Conservation (phyloP, 1,139 yeast species). For the Meyerozyma sp. region DNA sequence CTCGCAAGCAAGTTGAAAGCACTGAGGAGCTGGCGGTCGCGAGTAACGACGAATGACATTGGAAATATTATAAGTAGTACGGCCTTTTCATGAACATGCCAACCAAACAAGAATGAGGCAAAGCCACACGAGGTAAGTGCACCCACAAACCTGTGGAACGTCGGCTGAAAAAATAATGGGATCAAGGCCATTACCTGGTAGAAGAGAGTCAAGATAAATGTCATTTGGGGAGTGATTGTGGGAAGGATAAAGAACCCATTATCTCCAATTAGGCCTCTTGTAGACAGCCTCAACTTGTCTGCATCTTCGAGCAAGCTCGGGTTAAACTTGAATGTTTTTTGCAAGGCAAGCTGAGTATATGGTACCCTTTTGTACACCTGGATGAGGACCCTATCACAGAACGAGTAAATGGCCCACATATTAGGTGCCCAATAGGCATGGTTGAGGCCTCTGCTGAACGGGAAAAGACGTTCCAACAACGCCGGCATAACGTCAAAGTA, state of each 20-base stretch:
- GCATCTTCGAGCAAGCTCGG: slow-evolving; percentile 20
- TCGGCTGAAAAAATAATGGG: slow-evolving; percentile 73
- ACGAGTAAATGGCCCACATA: slow-evolving; percentile 91
- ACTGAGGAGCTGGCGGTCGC: slow-evolving; percentile 65
- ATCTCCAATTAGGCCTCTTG: slow-evolving; percentile 91
- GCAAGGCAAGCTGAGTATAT: slow-evolving; percentile 31
- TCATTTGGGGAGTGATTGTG: slow-evolving; percentile 67
- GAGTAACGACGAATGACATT: slow-evolving; percentile 67
- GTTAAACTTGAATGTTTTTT: slow-evolving; percentile 29
- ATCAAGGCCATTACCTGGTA: slow-evolving; percentile 74
- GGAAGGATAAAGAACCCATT: slow-evolving; percentile 79
- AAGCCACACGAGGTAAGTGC: slow-evolving; percentile 85
- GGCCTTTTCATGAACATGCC: slow-evolving; percentile 99
- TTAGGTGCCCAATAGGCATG: slow-evolving; percentile 99
- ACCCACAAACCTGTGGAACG: slow-evolving; percentile 73
- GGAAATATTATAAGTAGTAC: slow-evolving; percentile 87
- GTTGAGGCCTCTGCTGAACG: slow-evolving; percentile 91
- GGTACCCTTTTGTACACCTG: slow-evolving; percentile 44
- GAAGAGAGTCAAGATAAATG: slow-evolving; percentile 74
- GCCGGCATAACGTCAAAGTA: slow-evolving; percentile 62
- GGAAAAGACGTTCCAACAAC: slow-evolving; percentile 68
- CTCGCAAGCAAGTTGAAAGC: slow-evolving; percentile 65
- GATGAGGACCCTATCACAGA: slow-evolving; percentile 69
- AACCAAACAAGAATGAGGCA: slow-evolving; percentile 89
- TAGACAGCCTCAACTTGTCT: slow-evolving; percentile 38